A percentile compares a stretch with the other conserved stretches of the same genome.
Conservation (phyloP, 2,329 filamentous ascomycete genomes). For the Pseudogymnoascus pannorum region DNA sequence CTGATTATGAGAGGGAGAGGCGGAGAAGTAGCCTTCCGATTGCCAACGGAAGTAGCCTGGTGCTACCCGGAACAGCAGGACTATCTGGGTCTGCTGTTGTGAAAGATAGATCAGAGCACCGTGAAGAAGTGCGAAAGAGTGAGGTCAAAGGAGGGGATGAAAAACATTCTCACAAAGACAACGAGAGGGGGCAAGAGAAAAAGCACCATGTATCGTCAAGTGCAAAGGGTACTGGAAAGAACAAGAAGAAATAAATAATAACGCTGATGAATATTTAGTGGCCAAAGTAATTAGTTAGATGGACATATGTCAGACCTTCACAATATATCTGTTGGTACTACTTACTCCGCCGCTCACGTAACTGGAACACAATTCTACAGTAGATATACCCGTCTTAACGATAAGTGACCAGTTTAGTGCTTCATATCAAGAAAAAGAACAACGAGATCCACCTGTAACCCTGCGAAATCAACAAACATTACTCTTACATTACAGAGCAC, state of each 20-base stretch:
- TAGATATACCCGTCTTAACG: neutral
- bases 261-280: conserved; percentile 7
- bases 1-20: neutral
- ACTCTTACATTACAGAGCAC: neutral
- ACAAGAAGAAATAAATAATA: neutral
- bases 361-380: neutral
- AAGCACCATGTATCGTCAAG: neutral
- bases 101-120: neutral
- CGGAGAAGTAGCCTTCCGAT: conserved; percentile 1
- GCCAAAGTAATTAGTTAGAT: neutral
- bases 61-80: neutral
- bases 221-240: conserved; percentile 4
- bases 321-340: neutral
- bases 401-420: neutral
- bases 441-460: neutral
- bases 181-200: neutral
- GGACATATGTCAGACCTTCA: neutral
- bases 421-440: neutral
- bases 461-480: neutral
- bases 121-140: neutral
- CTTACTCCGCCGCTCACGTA: neutral
- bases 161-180: neutral
- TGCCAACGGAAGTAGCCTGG: neutral
- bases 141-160: neutral
- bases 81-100: neutral